phyloP scores from a whole-genome alignment of 208 protist genomes.

The Strigomonas culicis region DNA sequence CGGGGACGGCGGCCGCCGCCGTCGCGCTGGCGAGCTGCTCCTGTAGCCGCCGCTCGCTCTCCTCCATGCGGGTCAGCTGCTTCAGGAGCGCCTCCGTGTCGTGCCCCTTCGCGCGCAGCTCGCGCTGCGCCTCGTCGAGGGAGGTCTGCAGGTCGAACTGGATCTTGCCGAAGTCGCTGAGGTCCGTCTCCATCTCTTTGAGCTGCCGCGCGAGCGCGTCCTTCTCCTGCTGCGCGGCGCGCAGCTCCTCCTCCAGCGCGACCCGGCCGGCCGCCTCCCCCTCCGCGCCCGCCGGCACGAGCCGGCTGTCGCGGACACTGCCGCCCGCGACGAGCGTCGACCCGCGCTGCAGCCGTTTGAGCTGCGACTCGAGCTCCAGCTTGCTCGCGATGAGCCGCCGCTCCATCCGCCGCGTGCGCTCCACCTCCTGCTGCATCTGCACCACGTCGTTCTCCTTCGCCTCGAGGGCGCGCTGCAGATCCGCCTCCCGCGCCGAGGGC shows the following conservation, averaged over 20 bases:
- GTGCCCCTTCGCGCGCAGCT: slow-evolving; percentile 54
- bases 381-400: slow-evolving; percentile 12
- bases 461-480: neutral
- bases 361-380: slow-evolving; percentile 12
- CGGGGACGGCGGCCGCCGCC: neutral
- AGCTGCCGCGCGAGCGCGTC: slow-evolving; percentile 28
- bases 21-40: slow-evolving; percentile 4
- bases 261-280: neutral
- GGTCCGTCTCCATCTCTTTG: slow-evolving; percentile 58
- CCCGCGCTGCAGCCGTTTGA: slow-evolving; percentile 2
- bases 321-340: slow-evolving; percentile 2
- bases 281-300: neutral
- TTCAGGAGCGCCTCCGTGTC: slow-evolving; percentile 50
- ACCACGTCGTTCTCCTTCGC: slow-evolving; percentile 11
- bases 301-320: neutral
- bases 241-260: slow-evolving; percentile 27
- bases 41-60: slow-evolving; percentile 29
- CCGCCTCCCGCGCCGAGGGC: neutral
- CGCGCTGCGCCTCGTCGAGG: slow-evolving; percentile 35
- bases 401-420: slow-evolving; percentile 5
- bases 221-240: slow-evolving; percentile 20
- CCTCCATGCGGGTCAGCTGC: slow-evolving; percentile 45
- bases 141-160: slow-evolving; percentile 42
- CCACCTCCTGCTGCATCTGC: slow-evolving; percentile 3
- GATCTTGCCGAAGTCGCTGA: slow-evolving; percentile 59